These are phyloP conservation scores for Pichia deserticola DNA, from an alignment of 805 yeast species.

Conservation along the genomic window DNA sequence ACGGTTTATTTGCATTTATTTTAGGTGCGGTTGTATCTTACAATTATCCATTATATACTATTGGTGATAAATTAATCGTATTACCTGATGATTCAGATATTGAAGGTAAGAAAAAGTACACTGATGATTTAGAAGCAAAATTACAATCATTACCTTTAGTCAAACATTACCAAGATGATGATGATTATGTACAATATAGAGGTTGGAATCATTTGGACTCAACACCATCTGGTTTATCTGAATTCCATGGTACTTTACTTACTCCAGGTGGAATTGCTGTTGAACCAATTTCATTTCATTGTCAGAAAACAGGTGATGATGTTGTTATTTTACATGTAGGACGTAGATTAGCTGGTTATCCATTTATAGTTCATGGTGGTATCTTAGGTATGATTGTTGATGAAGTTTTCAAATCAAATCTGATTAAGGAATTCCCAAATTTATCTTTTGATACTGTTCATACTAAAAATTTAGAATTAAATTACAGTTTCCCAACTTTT, in stretches of 20 bases:
- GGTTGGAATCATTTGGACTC: slow-evolving; percentile 41
- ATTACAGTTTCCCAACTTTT: slow-evolving; percentile 64
- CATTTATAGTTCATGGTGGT: slow-evolving; percentile 86
- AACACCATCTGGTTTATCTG: slow-evolving; percentile 10
- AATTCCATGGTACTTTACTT: slow-evolving; percentile 42
- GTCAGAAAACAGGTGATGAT: slow-evolving; percentile 47
- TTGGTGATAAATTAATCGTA: slow-evolving; percentile 18
- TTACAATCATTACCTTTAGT: slow-evolving; percentile 45
- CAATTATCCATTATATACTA: slow-evolving; percentile 23
- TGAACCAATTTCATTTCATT: slow-evolving; percentile 61
- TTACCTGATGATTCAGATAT: slow-evolving; percentile 15
- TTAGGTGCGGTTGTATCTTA: slow-evolving; percentile 23
- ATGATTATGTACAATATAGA: slow-evolving; percentile 30
- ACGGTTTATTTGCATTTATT: slow-evolving; percentile 13
- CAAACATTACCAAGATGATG: slow-evolving; percentile 35
- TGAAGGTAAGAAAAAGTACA: slow-evolving; percentile 18
- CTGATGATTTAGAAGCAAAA: slow-evolving; percentile 36
- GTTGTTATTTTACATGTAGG: slow-evolving; percentile 73
- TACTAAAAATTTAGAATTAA: slow-evolving; percentile 41
- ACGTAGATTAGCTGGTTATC: slow-evolving; percentile 74
- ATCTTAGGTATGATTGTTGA: slow-evolving; percentile 73
- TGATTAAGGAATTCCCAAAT: slow-evolving; percentile 20
- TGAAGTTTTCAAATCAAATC: slow-evolving; percentile 50
- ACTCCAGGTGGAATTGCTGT: slow-evolving; percentile 77
- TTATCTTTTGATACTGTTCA: slow-evolving; percentile 23